Percentiles rank a stretch among this genome's conserved stretches.
These are phyloP conservation scores for Colletotrichum tanaceti DNA, from an alignment of 2,329 filamentous ascomycete genomes.

Conservation along the genomic window DNA sequence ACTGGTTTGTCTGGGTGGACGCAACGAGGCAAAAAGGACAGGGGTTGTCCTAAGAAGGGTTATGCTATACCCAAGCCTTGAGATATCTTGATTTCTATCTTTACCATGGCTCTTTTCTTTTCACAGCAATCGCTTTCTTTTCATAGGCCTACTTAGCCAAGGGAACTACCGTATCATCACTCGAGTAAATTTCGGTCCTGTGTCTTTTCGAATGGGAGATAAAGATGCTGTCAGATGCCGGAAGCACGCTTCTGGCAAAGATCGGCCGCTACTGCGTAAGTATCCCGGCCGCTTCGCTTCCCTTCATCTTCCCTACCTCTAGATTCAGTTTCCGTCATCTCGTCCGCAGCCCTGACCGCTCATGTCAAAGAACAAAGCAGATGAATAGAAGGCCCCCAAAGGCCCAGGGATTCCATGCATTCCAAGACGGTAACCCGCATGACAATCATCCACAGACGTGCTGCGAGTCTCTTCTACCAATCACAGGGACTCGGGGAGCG, in stretches of 20 bases:
- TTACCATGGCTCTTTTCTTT: constrained; percentile 15
- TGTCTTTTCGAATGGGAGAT: not conserved
- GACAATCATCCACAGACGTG: not conserved
- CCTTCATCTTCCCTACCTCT: not conserved
- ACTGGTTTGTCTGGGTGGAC: not conserved
- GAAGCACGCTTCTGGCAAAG: not conserved
- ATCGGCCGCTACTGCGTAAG: too few relatives aligned
- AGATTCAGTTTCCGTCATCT: too few relatives aligned
- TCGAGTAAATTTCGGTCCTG: not conserved
- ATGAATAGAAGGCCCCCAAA: not conserved
- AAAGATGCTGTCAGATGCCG: not conserved
- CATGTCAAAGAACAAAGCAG: too few relatives aligned
- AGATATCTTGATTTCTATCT: constrained; percentile 16
- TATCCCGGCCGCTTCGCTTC: not conserved
- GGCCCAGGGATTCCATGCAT: not conserved
- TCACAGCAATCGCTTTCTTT: constrained; percentile 7
- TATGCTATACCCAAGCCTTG: constrained; percentile 14
- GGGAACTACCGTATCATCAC: not conserved
- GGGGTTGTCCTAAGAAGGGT: not conserved
- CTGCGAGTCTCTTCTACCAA: not conserved
- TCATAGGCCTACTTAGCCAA: constrained; percentile 19
- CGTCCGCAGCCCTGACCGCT: not conserved
- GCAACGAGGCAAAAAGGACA: not conserved
- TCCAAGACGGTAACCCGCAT: not conserved
- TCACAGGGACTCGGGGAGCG: too few relatives aligned